phyloP scores from a whole-genome alignment of 768 basidiomycete species.

The Tricholoma terreum region DNA sequence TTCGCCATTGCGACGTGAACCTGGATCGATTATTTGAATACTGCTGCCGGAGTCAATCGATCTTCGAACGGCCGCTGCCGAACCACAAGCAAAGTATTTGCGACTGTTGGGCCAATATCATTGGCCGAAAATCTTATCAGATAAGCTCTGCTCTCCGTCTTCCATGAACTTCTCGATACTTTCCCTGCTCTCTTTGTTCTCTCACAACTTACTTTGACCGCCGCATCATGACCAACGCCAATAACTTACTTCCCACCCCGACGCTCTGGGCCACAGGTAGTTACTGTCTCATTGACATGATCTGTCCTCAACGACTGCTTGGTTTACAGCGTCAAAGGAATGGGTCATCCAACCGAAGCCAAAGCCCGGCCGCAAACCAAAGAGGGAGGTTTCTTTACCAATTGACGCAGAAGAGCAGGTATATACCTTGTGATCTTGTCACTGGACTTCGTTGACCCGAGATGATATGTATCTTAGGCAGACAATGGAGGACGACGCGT shows the following conservation, averaged over 20 bases:
- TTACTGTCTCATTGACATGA: slow-evolving; percentile 3
- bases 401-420: slow-evolving; percentile 46
- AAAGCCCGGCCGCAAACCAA: slow-evolving; percentile 85
- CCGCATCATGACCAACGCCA: slow-evolving; percentile 17
- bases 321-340: slow-evolving; percentile 71
- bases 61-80: too few relatives aligned
- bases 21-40: not conserved
- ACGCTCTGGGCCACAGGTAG: slow-evolving; percentile 77
- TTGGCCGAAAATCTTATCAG: slow-evolving; percentile 46
- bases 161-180: slow-evolving; percentile 15
- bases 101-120: too few relatives aligned
- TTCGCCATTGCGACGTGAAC: not conserved
- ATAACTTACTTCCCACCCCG: slow-evolving; percentile 36
- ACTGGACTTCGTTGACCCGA: not conserved
- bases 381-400: slow-evolving; percentile 52
- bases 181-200: too few relatives aligned
- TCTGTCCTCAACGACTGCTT: slow-evolving; percentile 8
- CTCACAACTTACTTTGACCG: too few relatives aligned
- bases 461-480: slow-evolving; percentile 19
- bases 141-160: slow-evolving; percentile 27
- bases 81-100: too few relatives aligned
- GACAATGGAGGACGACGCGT: slow-evolving; percentile 66
- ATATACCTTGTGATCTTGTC: slow-evolving; percentile 16
- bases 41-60: too few relatives aligned
- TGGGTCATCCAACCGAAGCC: slow-evolving; percentile 87